Percentiles rank a stretch among this genome's conserved stretches.
phyloP scores from a whole-genome alignment of 768 basidiomycete genomes.

The Ramaria sp. region DNA sequence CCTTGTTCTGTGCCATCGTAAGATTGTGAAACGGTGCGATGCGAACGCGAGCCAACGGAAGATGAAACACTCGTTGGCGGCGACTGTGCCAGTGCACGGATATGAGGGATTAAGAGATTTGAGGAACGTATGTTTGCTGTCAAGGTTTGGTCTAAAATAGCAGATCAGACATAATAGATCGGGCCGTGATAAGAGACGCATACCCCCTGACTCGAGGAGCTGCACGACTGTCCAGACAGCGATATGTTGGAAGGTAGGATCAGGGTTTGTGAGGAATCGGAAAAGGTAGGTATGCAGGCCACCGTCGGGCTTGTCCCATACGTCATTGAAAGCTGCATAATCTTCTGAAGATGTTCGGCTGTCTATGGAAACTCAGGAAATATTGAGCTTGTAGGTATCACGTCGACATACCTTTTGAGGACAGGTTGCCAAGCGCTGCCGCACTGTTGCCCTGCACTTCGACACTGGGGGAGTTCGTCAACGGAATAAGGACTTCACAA shows the following conservation, averaged over 20 bases:
- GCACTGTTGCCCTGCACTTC: constrained; percentile 99
- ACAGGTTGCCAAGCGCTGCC: constrained; percentile 93
- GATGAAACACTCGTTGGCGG: constrained; percentile 60
- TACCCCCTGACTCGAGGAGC: constrained; percentile 89
- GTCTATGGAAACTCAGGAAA: constrained; percentile 32
- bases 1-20: constrained; percentile 77
- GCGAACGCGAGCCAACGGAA: constrained; percentile 55
- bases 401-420: constrained; percentile 69
- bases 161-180: background rate
- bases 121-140: constrained; percentile 87
- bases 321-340: constrained; percentile 94
- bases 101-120: constrained; percentile 69
- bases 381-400: background rate
- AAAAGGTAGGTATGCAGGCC: constrained; percentile 94
- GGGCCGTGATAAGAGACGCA: constrained; percentile 10
- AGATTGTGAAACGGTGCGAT: constrained; percentile 57
- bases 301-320: constrained; percentile 97
- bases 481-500: constrained; percentile 91
- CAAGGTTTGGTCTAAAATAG: constrained; percentile 63
- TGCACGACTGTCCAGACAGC: constrained; percentile 99
- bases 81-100: constrained; percentile 70
- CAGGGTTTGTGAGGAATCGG: constrained; percentile 84
- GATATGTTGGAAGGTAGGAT: constrained; percentile 98
- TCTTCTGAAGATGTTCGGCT: constrained; percentile 71
- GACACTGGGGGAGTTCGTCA: constrained; percentile 91